These are phyloP conservation scores for Rubia peregrina DNA, from an alignment of 305 asterid genomes.

Conservation along the genomic window DNA sequence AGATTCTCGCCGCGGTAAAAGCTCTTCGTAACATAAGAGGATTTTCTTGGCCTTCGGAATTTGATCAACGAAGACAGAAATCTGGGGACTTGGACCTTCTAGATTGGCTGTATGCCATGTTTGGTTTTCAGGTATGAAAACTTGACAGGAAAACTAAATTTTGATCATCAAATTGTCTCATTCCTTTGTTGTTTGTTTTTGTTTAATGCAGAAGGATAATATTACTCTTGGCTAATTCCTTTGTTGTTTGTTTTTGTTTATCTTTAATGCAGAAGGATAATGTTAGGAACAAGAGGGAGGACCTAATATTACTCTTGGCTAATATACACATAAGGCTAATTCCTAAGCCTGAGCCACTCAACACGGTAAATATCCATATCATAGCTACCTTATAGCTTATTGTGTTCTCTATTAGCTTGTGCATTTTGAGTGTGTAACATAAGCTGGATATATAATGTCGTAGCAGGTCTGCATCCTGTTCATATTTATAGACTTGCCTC, in stretches of 20 bases:
- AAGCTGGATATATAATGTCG: constrained; percentile 14
- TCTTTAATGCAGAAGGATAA: constrained; percentile 92
- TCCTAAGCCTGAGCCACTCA: constrained; percentile 86
- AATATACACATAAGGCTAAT: constrained; percentile 80
- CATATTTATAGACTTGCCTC: not conserved
- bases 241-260: constrained; percentile 13
- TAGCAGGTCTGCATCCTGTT: not conserved
- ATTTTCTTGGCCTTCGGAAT: constrained; percentile 73
- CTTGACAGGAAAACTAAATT: constrained; percentile 19
- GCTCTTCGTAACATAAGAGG: constrained; percentile 67
- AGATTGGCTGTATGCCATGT: constrained; percentile 98
- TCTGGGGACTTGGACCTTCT: constrained; percentile 87
- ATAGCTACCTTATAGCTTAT: constrained; percentile 8
- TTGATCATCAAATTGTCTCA: constrained; percentile 17
- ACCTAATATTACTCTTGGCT: constrained; percentile 78
- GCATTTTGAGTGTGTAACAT: constrained; percentile 11
- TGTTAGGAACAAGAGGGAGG: constrained; percentile 95
- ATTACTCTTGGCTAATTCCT: constrained; percentile 66
- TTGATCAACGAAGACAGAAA: constrained; percentile 73
- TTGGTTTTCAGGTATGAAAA: constrained; percentile 87
- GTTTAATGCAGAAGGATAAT: constrained; percentile 72
- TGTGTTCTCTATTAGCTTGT: not conserved
- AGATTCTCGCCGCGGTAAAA: constrained; percentile 90
- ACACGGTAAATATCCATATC: constrained; percentile 40
- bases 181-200: constrained; percentile 14